Base-by-base conservation (phyloP, 306 rosid species). In the Bauhinia variegata region DNA sequence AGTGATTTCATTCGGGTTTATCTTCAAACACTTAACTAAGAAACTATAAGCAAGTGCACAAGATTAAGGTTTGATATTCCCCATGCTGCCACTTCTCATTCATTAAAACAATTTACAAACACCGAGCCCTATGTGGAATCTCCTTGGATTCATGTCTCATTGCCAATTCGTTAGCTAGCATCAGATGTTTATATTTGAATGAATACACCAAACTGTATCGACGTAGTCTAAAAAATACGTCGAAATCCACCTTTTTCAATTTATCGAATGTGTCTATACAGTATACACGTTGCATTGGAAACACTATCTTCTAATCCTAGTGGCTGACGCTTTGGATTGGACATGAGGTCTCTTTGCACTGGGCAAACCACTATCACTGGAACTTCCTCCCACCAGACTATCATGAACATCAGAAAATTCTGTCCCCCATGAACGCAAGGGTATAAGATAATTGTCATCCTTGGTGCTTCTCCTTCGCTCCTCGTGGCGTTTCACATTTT, bases 401-500 rank as follows among this genome's bases (percentile, higher is more conserved):
- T 82, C 95, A 14, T 75, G 86, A 42, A 54, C 78, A 78, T 85
- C 99, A 11, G 95, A 82, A 68, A 88, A 86, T 51, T 95, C 99
- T 70, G 70, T 60, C 8, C 57, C 71, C 95, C 95, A 72, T 30
- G 99, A 75, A 52, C 54, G 83, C 86, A 95, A 13, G 61, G 97
- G 96, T 60, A 95, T 68, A 16, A 95, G 54, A 67, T 82, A 34
- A 61, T 85, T 85, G 34, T 95, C 99, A 54, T 95, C 97, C 92
- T 81, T 91, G 52, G 74, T 12, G 70, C 75, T 90, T 78, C 75
- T 88, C 80, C 87, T 79, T 65, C 79, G 80, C 74, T 88, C 95
- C 76, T 88, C 91, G 0, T 85, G 86, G 60, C 96, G 95, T 78
- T 88, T 95, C 71, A 95, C 99, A 41, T 86, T 90, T 81, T 95